Base-by-base conservation (phyloP, 345 rosid species). In the Gossypioides kirkii region DNA sequence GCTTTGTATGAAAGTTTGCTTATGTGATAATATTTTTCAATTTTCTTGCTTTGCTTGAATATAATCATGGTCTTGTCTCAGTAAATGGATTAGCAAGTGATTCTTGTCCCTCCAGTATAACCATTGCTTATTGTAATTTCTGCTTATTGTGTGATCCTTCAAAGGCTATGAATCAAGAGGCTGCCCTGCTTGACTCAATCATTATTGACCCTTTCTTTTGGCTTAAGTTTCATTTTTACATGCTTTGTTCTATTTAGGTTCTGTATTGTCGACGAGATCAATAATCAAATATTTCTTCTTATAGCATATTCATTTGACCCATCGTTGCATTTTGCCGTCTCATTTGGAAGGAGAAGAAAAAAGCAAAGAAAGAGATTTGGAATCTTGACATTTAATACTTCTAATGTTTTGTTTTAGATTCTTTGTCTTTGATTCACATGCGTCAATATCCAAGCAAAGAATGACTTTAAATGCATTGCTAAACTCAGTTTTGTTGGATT, bases 381-480 rank as follows among this genome's bases (percentile, higher is more conserved):
- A 32, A 5, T 32, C 38, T 32, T 32, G 38, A 32, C 38, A 32
- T 32, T 32, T 32, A 32, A 32, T 32, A 1, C 38, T 7, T 32
- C 5, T 22, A 65, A 6, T 0, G 6, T 18, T 10, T 18, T 18
- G 16, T 22, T 22, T 22, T 65, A 2, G n/a, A 66, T 66, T 66
- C 70, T 10, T 12, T 43, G 18, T 66, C 18, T 22, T 66, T 14
- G 36, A 13, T 66, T 66, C 42, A 12, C 54, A 45, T 45, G 38
- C 14, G 7, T 22, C 38, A 25, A 8, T 47, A 25, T 67, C 50
- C 43, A 68, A 68, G 71, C 43, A 70, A 54, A 70, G 73, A 69
- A 69, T 69, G 26, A 70, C 71, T 36, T n/a, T 2, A 16, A 49
- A 47, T 17, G 42, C 25, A 28, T 49, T 49, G 53, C 47, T 45